A percentile compares a stretch with the other conserved stretches of the same genome.
phyloP scores from a whole-genome alignment of 2,329 filamentous ascomycete genomes.

The Cercospora citrullina region DNA sequence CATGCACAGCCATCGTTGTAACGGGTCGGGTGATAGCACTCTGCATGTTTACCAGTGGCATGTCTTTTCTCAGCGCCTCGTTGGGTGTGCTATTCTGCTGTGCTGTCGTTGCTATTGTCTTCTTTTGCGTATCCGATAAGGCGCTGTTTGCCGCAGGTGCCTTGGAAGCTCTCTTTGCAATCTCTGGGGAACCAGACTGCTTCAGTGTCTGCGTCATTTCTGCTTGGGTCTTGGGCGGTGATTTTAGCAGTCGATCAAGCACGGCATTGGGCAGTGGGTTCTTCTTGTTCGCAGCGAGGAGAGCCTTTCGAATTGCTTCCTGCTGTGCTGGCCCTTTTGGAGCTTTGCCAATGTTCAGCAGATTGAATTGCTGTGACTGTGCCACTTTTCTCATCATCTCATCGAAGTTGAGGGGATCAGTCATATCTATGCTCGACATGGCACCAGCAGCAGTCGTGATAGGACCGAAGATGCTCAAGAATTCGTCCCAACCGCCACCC shows the following conservation, averaged over 20 bases:
- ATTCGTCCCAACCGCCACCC: constrained; percentile 53
- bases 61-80: constrained; percentile 30
- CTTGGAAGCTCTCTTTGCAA: constrained; percentile 31
- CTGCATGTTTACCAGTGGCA: constrained; percentile 39
- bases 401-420: constrained; percentile 40
- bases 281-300: constrained; percentile 35
- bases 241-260: constrained; percentile 34
- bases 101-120: constrained; percentile 27
- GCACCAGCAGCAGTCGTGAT: constrained; percentile 54
- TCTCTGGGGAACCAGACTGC: constrained; percentile 28
- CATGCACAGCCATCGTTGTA: constrained; percentile 39
- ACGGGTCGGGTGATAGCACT: constrained; percentile 39
- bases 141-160: constrained; percentile 29
- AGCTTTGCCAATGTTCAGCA: constrained; percentile 32
- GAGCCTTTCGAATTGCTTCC: constrained; percentile 36
- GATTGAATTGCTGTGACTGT: constrained; percentile 37
- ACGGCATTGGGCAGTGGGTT: constrained; percentile 33
- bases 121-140: constrained; percentile 28
- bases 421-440: constrained; percentile 47
- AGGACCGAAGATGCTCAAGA: constrained; percentile 54
- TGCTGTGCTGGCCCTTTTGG: constrained; percentile 33
- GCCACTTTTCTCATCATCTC: constrained; percentile 38
- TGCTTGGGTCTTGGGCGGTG: constrained; percentile 34
- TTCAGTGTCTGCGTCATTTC: constrained; percentile 33
- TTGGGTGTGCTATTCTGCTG: constrained; percentile 23